Evolutionary conservation across 805 yeast genomes (phyloP), one percentile per base, ranked within the genome.

Genomic region (Starmerella bombicola): DNA sequence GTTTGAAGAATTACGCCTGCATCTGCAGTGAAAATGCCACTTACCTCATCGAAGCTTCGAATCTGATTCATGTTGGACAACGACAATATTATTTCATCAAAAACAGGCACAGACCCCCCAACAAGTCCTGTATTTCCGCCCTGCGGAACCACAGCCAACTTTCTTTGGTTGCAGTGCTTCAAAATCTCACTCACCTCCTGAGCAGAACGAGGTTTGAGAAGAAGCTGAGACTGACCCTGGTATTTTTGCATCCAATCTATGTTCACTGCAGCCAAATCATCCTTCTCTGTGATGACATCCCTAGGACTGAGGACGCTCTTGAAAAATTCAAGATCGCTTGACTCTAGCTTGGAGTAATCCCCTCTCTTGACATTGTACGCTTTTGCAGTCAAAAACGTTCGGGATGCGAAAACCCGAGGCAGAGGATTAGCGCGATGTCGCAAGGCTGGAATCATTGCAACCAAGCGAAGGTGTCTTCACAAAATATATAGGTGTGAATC

Each of bases 41-140:
- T 76, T 17, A 76, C 76, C 15, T 68, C 60, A 55, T 86, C 94
- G 57, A 86, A 86, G 2, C 78, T 70, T 56, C 94, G 74, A 42
- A 86, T 71, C 55, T 80, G 72, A 67, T 83, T 83, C 65, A 86
- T 54, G 52, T 69, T 71, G 15, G 79, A 62, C 38, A 84, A 62
- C 2, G 83, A 78, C 19, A 86, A 48, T 21, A 86, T 71, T 35
- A 86, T 74, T 63, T 86, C 96, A 59, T 86, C 96, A 58, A 85
- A 86, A 1, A 86, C 78, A 0, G 96, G 95, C 16, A 78, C 75
- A 3, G 93, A 80, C 7, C 95, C 96, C 51, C 96, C 96, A 32
- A 86, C 96, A 33, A 86, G 70, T 21, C 95, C 95, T 1, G 96
- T 86, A 64, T 86, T 86, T 51, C 96, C 96, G 58, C 96, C 94